Evolutionary conservation across 2,329 filamentous ascomycete genomes (phyloP), one percentile per base, ranked within the genome.

Genomic region (Canariomyces notabilis): DNA sequence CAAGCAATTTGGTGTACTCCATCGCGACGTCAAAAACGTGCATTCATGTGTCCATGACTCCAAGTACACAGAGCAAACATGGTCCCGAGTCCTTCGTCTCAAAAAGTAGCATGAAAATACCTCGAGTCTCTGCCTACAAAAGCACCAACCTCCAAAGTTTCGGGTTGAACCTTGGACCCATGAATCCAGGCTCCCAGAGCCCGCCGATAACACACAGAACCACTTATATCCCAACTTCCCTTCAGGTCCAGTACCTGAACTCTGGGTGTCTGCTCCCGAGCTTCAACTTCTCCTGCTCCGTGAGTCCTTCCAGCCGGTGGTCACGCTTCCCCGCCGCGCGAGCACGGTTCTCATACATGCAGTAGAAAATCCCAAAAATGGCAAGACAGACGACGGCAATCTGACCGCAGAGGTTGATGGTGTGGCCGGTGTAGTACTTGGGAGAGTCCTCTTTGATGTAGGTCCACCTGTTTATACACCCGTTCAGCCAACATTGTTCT

Each of bases 321-420:
- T 76, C 70, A 3, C 76, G 64, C 52, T 69, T 74, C 5, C 76
- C 76, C 5, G 64, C 54, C 2, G 64, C 68, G 8, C 76, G 64
- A 20, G 71, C 59, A 37, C 58, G 68, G 59, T 80, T 80, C 62
- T 80, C 78, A 58, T 70, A 72, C 15, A 67, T 52, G 57, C 74
- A 77, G 55, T 80, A 80, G 11, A 64, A 34, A 35, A 80, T 73
- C 14, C 76, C 76, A 19, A 67, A 68, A 4, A 68, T 26, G 2
- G 75, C 61, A 5, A 80, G 64, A 16, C 68, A 49, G 3, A 75
- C 57, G 4, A 70, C 68, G 11, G 59, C 58, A 15, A 72, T 59
- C 57, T 80, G 74, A 2, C 74, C 74, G 4, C 54, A 65, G 37
- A 81, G 65, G 55, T 81, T 81, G 67, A 81, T 80, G 4, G 73